Evolutionary conservation across 306 rosid species (phyloP).

Genomic region (Acacia crassicarpa): DNA sequence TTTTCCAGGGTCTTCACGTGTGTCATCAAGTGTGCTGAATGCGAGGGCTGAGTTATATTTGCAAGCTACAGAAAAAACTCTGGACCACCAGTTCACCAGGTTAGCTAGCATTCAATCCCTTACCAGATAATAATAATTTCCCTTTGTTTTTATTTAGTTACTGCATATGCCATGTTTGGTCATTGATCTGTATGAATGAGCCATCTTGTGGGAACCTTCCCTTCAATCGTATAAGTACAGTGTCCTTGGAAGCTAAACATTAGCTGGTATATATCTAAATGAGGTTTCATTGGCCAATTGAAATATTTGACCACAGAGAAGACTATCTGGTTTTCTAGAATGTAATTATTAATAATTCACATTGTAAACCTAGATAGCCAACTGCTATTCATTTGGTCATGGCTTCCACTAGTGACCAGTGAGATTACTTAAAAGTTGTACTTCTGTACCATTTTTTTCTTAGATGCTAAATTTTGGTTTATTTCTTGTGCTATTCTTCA

Average conservation of each 20-base stretch:
- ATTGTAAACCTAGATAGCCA: neutral
- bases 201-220: neutral
- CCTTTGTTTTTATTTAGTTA: neutral
- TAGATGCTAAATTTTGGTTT: neutral
- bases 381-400: neutral
- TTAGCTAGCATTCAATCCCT: neutral
- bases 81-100: neutral
- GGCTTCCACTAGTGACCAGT: neutral
- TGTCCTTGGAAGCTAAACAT: neutral
- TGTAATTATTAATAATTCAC: neutral
- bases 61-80: neutral
- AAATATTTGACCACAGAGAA: neutral
- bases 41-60: neutral
- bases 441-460: constrained; percentile 2
- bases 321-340: neutral
- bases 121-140: neutral
- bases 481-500: neutral
- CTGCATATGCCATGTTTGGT: neutral
- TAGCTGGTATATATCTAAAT: neutral
- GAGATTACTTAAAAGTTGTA: neutral
- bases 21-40: neutral
- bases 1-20: neutral
- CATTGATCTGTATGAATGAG: neutral
- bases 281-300: neutral
- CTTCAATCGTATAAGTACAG: neutral